These are phyloP conservation scores for Pholiota conissans DNA, from an alignment of 768 basidiomycete species.

Conservation along the genomic window DNA sequence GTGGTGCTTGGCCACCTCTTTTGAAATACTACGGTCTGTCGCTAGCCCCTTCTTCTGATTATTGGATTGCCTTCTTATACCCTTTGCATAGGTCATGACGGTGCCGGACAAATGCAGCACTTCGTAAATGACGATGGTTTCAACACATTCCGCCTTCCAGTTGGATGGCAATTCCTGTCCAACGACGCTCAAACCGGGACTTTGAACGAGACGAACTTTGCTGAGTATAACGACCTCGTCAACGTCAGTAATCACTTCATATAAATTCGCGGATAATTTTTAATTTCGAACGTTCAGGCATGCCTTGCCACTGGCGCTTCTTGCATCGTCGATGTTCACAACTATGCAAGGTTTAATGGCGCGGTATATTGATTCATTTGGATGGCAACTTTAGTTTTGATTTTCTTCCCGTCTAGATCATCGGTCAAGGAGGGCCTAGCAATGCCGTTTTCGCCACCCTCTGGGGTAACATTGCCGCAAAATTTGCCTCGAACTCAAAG, in stretches of 20 bases:
- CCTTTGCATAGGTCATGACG: conserved; percentile 33
- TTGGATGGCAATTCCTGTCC: conserved; percentile 58
- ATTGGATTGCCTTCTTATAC: not conserved
- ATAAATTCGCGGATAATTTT: not conserved
- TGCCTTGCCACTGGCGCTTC: conserved; percentile 49
- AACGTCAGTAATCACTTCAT: conserved; percentile 28
- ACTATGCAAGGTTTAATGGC: conserved; percentile 58
- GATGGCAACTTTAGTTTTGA: not conserved
- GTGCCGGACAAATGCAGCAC: conserved; percentile 58
- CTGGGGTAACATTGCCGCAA: conserved; percentile 52
- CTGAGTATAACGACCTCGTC: conserved; percentile 50
- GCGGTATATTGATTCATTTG: conserved; percentile 28
- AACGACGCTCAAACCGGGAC: conserved; percentile 37
- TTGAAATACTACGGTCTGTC: conserved; percentile 40
- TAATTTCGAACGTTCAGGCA: conserved; percentile 14
- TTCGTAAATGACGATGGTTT: conserved; percentile 55
- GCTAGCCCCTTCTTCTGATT: conserved; percentile 32
- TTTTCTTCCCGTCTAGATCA: conserved; percentile 33
- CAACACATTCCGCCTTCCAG: conserved; percentile 60
- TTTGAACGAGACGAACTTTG: conserved; percentile 43
- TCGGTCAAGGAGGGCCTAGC: conserved; percentile 64
- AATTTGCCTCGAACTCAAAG: conserved; percentile 41
- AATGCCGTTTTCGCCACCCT: conserved; percentile 53
- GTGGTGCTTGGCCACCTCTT: conserved; percentile 47
- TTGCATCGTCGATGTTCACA: conserved; percentile 61